phyloP scores from a whole-genome alignment of 2,329 filamentous ascomycete species.

The Sporothrix inflata region DNA sequence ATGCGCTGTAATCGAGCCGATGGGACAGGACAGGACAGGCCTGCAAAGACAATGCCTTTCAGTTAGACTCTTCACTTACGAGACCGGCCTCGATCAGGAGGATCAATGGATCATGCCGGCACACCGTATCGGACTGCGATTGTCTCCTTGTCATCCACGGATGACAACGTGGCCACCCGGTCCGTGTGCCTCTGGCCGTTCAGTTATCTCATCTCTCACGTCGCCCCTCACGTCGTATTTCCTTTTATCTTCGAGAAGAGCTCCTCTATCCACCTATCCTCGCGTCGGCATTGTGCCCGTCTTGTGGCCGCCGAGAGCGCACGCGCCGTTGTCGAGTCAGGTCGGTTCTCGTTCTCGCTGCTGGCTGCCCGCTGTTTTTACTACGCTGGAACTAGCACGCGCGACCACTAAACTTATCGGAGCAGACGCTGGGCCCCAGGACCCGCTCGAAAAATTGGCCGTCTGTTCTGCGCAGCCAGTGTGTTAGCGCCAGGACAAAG shows the following conservation, averaged over 20 bases:
- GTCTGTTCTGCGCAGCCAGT: background rate
- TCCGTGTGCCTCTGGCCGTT: background rate
- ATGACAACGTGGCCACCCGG: slow-evolving; percentile 10
- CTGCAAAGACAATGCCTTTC: background rate
- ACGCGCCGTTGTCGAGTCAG: background rate
- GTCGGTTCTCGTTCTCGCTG: background rate
- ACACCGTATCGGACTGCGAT: slow-evolving; percentile 14
- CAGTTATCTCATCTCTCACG: slow-evolving; percentile 1
- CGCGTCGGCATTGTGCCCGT: background rate
- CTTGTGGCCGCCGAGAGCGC: background rate
- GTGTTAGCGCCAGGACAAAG: slow-evolving; percentile 13
- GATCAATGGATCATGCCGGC: background rate
- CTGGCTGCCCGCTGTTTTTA: background rate
- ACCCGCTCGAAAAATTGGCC: slow-evolving; percentile 9
- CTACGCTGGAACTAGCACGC: background rate
- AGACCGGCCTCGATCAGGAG: background rate
- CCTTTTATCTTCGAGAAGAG: background rate
- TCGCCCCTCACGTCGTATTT: background rate
- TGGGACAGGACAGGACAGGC: background rate
- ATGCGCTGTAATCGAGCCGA: slow-evolving; percentile 15
- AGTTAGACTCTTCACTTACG: background rate
- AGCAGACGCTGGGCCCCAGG: background rate
- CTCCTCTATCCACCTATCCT: background rate
- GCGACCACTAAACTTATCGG: slow-evolving; percentile 7
- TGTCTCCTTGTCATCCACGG: too few relatives aligned